Base-by-base conservation (phyloP, 2,329 filamentous ascomycete species). In the Cladophialophora exuberans region DNA sequence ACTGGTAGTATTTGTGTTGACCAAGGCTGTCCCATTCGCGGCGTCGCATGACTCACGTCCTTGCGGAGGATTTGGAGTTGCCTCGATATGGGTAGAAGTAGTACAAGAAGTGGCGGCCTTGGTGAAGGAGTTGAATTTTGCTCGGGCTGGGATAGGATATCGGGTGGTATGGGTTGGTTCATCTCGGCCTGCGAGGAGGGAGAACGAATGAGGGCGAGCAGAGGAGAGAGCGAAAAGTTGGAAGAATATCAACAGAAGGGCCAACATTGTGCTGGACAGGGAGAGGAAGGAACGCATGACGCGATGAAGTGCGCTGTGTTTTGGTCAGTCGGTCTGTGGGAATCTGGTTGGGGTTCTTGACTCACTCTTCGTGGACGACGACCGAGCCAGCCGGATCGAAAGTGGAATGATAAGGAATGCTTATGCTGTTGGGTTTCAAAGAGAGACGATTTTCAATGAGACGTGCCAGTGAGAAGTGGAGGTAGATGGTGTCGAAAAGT, bases 1-100 rank as follows among this genome's bases (percentile, higher is more conserved):
- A 23, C 39, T 28, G 17, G 57, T 17, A 33, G 11, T 52, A 15
- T 26, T n/a, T n/a, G n/a, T 41, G 42, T 53, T 22, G 20, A 45
- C 9, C 18, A 59, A 58, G 9, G 33, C 54, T 7, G 65, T 66
- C 11, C 64, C 63, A 47, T 67, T 67, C 15, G 44, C 52, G 23
- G 43, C 48, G 38, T 63, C 58, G 42, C 66, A 67, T 20, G 54
- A 42, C 6, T 59, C 43, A 10, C 9, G 23, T 25, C 52, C 39
- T 9, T 47, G 41, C 4, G 47, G 15, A 43, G 49, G n/a, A n/a
- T n/a, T n/a, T n/a, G n/a, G n/a, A n/a, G n/a, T n/a, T n/a, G n/a
- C n/a, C n/a, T n/a, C n/a, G n/a, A n/a, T n/a, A n/a, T n/a, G 23
- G 13, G 41, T 38, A 9, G 46, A 36, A 33, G 28, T 39, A 22